Evolutionary conservation across 2,329 filamentous ascomycete species (phyloP).

Genomic region (Dactylellina parvicollis): DNA sequence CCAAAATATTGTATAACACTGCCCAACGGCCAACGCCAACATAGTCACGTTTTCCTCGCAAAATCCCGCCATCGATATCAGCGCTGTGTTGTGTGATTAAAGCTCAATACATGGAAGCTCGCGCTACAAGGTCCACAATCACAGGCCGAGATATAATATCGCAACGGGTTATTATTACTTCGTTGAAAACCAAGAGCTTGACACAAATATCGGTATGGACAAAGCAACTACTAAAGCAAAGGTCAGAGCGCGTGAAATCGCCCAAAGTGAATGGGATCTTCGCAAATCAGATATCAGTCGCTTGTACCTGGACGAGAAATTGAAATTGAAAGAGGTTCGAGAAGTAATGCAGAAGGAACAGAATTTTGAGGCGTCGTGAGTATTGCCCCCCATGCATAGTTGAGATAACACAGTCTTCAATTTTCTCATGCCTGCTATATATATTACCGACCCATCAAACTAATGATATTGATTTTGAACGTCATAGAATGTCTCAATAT

Average conservation of each 20-base stretch:
- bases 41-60: no score
- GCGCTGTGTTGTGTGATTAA: no score
- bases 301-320: background rate
- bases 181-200: no score
- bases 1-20: no score
- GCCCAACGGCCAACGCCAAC: no score
- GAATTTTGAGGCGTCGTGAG: conserved; percentile 7
- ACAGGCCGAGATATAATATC: no score
- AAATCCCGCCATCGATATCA: no score
- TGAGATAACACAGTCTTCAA: background rate
- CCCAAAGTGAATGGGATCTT: background rate
- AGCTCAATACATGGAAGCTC: no score
- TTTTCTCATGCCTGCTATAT: background rate
- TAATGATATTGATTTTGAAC: background rate
- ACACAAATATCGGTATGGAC: no score
- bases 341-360: background rate
- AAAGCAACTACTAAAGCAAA: background rate
- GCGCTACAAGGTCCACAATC: no score
- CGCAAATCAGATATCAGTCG: conserved; percentile 3
- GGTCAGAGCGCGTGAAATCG: background rate
- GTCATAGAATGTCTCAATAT: conserved; percentile 3
- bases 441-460: background rate
- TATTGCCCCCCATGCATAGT: background rate
- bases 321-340: conserved; percentile 3
- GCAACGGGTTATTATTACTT: no score